Evolutionary conservation across 2,329 filamentous ascomycete genomes (phyloP), one percentile per base, ranked within the genome.

Genomic region (Blastomyces silverae): DNA sequence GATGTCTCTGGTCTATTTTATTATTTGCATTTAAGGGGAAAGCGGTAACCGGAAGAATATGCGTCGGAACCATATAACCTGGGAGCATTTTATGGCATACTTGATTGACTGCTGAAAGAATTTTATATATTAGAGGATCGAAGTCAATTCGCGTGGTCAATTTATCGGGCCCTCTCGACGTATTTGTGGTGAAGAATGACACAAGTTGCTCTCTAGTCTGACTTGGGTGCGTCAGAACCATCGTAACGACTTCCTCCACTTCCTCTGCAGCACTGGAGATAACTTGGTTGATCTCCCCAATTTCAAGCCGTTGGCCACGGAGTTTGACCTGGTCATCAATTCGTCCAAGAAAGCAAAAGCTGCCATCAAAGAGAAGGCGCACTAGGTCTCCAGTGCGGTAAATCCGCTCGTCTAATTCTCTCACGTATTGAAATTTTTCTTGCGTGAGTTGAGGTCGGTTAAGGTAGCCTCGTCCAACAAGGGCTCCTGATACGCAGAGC

Each of bases 291-390:
- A 97, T 96, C 78, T 97, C 92, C 0, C 89, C 90, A 66, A 96
- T 89, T 72, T 97, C 93, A 0, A 97, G 82, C 17, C 92, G 83
- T 74, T 97, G 92, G 0, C 92, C 92, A 13, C 93, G 86, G 2
- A 97, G 82, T 74, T 97, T 97, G 67, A 96, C 88, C 76, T 97
- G 92, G 64, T 96, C 91, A 72, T 97, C 93, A 6, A 89, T 89
- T 17, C 93, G 85, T 2, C 93, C 92, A 1, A 95, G 81, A 72
- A 97, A 97, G 64, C 93, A 89, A 69, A 96, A 92, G 55, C 88
- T 91, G 0, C 86, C 87, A 73, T 97, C 89, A 63, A 91, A 82
- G 8, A 96, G 78, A 20, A 96, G 82, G 6, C 92, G 84, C 1
- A 96, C 92, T 0, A 97, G 81, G 73, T 97, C 92, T 0, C 92